Percentiles rank a stretch among this genome's conserved stretches.
Evolutionary conservation across 306 rosid genomes (phyloP).

Genomic region (Ochetophila trinervis): DNA sequence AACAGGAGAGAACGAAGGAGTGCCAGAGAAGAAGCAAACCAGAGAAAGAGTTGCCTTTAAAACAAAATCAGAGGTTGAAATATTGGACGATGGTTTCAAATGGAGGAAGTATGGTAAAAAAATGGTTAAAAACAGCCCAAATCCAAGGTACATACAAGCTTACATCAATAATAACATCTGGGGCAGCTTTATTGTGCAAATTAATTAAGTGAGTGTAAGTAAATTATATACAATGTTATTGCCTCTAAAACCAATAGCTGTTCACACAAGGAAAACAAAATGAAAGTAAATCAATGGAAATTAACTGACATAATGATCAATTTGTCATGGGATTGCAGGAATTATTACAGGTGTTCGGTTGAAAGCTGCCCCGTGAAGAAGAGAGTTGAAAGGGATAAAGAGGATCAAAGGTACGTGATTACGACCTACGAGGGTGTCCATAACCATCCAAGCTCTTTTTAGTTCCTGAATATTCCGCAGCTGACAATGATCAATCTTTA

Average conservation of each 20-base stretch:
- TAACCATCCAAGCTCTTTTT: constrained; percentile 49
- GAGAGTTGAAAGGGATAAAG: constrained; percentile 89
- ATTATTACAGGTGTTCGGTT: constrained; percentile 76
- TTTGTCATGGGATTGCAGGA: constrained; percentile 47
- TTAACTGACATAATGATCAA: neutral
- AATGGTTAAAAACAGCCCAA: constrained; percentile 86
- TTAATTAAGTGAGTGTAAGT: too few species aligned
- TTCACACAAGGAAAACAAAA: neutral
- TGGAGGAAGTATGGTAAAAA: constrained; percentile 98
- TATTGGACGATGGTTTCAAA: constrained; percentile 77
- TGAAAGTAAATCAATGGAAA: neutral
- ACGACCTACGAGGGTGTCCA: constrained; percentile 89
- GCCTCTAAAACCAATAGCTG: neutral
- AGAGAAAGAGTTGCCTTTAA: constrained; percentile 59
- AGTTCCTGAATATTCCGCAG: neutral
- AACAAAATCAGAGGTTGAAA: constrained; percentile 71
- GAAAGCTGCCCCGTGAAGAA: constrained; percentile 89
- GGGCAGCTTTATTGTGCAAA: too few species aligned
- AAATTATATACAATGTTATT: too few species aligned
- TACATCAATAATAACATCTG: neutral
- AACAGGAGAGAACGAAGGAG: constrained; percentile 32
- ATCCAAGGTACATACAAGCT: constrained; percentile 59
- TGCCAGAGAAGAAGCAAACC: constrained; percentile 34
- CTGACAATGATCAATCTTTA: too few species aligned
- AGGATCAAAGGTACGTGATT: constrained; percentile 67